Percentiles rank a stretch among this genome's conserved stretches.
phyloP scores from a whole-genome alignment of 2,329 filamentous ascomycete genomes.

The Penicillium griseofulvum region DNA sequence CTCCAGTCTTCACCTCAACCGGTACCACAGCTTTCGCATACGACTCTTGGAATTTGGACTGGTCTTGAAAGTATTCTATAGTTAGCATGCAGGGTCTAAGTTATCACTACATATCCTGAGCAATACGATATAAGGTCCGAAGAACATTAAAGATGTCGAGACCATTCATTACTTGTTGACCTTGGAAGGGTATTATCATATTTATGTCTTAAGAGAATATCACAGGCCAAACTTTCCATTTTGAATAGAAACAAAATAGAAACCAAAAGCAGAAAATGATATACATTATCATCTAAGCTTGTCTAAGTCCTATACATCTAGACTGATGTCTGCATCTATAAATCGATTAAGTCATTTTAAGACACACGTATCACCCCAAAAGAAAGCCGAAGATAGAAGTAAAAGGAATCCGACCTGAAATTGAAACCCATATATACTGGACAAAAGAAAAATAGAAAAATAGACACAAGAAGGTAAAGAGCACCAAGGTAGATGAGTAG shows the following conservation, averaged over 20 bases:
- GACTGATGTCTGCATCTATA: background rate
- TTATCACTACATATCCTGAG: background rate
- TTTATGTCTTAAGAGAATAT: too few relatives aligned
- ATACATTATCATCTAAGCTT: background rate
- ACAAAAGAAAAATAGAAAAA: constrained; percentile 20
- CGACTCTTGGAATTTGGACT: background rate
- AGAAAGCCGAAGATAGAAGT: constrained; percentile 3
- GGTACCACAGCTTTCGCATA: background rate
- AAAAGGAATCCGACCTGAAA: constrained; percentile 15
- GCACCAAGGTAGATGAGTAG: background rate
- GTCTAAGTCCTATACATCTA: background rate
- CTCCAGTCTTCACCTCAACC: background rate
- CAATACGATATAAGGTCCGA: background rate
- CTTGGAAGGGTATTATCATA: too few relatives aligned
- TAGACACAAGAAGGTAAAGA: constrained; percentile 12
- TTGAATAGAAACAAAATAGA: too few relatives aligned
- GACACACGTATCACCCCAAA: background rate
- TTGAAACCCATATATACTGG: constrained; percentile 28
- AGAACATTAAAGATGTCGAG: background rate
- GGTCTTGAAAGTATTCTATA: background rate
- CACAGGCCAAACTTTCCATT: too few relatives aligned
- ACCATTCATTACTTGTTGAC: background rate
- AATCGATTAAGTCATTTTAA: background rate
- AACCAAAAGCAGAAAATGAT: background rate
- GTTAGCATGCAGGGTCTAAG: background rate